A percentile compares a stretch with the other conserved stretches of the same genome.
phyloP scores from a whole-genome alignment of 805 yeast genomes.

The Scheffersomyces spartinae region DNA sequence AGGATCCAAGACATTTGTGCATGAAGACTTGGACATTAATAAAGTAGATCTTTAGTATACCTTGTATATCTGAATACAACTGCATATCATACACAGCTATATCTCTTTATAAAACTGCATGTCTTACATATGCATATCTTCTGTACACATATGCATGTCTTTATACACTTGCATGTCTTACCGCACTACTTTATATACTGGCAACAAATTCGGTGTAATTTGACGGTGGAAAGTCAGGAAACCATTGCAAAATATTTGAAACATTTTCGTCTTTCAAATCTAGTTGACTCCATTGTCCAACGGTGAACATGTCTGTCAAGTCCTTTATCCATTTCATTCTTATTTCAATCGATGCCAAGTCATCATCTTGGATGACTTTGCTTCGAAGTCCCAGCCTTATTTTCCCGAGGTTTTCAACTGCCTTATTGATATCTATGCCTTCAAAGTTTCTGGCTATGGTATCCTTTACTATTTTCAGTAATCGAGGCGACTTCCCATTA shows the following conservation, averaged over 20 bases:
- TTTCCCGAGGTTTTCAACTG: constrained; percentile 48
- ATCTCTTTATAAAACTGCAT: no score
- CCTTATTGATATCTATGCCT: constrained; percentile 39
- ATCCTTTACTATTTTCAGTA: constrained; percentile 42
- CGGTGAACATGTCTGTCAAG: constrained; percentile 48
- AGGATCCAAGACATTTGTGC: constrained; percentile 68
- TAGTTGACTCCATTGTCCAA: constrained; percentile 46
- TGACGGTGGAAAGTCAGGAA: constrained; percentile 41
- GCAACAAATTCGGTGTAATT: no score
- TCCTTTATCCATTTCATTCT: constrained; percentile 65
- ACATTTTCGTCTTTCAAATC: constrained; percentile 21
- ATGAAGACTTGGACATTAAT: constrained; percentile 43
- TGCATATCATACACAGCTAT: no score
- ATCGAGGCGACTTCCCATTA: constrained; percentile 71
- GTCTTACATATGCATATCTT: no score
- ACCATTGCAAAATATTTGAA: constrained; percentile 31
- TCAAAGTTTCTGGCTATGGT: constrained; percentile 40
- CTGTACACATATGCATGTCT: no score
- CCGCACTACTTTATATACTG: no score
- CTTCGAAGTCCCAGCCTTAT: constrained; percentile 41
- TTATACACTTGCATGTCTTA: no score
- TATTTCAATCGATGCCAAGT: constrained; percentile 36
- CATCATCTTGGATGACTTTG: constrained; percentile 32
- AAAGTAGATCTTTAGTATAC: no score
- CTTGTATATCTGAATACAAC: no score